Base-by-base conservation (phyloP, 345 rosid genomes). In the Trapa bicornis region DNA sequence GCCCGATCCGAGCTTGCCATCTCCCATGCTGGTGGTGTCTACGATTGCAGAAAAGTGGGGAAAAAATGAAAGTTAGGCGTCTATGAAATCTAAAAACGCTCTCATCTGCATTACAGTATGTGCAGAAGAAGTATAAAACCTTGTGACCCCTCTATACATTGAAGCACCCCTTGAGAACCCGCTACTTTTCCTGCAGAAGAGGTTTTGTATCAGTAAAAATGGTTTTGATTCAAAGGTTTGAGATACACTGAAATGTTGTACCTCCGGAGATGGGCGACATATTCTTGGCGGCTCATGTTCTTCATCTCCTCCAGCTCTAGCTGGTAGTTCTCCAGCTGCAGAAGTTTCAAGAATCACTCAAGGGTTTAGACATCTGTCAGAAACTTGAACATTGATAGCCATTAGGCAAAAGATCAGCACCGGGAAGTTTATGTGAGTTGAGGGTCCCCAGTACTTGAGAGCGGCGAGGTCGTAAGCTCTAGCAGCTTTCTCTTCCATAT, bases 1-100 rank as follows among this genome's bases (percentile, higher is more conserved):
- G 82, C 36, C 96, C 96, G 14, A 88, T 88, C 75, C 96, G 77
- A 57, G 96, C 96, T 80, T 88, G 96, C 96, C 96, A 88, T 69
- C 96, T 84, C 41, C 96, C 96, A 75, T 88, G 96, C 72, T 88
- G 96, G 69, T 88, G 96, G 78, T 88, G 96, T 56, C 96, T 88
- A 41, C 16, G 65, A 5, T 4, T 11, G 13, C 9, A 6, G 11
- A 7, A 45, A 11, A 45, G 11, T 2, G 8, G 48, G 11, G 11
- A 54, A 12, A 7, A 8, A 2, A 17, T 16, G 0, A 22, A 17
- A 52, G 29, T 22, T 22, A 4, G 4, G 72, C 16, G 42, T 32
- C 22, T 5, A 50, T 3, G 6, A 36, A 47, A 10, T 47, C 16
- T 15, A 17, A 11, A 47, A 10, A 10, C 14, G 53, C 29, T 22